phyloP scores from a whole-genome alignment of 306 rosid genomes.

The Rosa persica region DNA sequence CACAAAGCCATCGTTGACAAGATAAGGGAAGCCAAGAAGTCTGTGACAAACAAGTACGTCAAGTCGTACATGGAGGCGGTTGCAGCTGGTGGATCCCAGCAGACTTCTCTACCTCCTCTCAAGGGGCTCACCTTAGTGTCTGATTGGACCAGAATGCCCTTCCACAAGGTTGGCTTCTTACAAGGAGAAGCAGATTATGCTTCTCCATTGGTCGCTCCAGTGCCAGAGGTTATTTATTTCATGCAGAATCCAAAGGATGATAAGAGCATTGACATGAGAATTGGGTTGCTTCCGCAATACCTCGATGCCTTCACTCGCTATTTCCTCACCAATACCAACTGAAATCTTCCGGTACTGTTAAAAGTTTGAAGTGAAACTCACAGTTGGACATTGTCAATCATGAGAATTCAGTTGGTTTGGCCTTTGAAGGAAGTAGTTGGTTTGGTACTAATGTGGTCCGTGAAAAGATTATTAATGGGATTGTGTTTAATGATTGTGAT shows the following conservation, averaged over 20 bases:
- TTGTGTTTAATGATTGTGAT: constrained; percentile 4
- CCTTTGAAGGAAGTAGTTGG: neutral
- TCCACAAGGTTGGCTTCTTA: constrained; percentile 56
- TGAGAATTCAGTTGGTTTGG: neutral
- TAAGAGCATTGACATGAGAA: constrained; percentile 49
- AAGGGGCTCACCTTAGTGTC: constrained; percentile 68
- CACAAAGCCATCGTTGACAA: constrained; percentile 39
- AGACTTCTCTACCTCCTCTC: constrained; percentile 56
- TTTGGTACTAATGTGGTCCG: neutral
- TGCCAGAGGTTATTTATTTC: constrained; percentile 59
- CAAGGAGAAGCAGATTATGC: constrained; percentile 48
- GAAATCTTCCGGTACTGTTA: neutral
- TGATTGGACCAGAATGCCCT: constrained; percentile 85
- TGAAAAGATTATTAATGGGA: neutral
- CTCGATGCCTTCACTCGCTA: constrained; percentile 37
- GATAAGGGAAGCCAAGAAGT: constrained; percentile 57
- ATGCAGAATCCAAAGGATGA: constrained; percentile 54
- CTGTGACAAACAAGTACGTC: constrained; percentile 50
- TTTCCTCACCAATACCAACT: constrained; percentile 29
- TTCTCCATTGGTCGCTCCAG: constrained; percentile 56
- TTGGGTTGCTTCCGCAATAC: constrained; percentile 41
- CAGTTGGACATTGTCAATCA: neutral
- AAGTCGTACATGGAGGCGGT: constrained; percentile 51
- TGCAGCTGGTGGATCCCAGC: constrained; percentile 22
- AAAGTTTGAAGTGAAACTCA: neutral